These are phyloP conservation scores for Fusarium liriodendri DNA, from an alignment of 2,329 filamentous ascomycete genomes.

Conservation along the genomic window DNA sequence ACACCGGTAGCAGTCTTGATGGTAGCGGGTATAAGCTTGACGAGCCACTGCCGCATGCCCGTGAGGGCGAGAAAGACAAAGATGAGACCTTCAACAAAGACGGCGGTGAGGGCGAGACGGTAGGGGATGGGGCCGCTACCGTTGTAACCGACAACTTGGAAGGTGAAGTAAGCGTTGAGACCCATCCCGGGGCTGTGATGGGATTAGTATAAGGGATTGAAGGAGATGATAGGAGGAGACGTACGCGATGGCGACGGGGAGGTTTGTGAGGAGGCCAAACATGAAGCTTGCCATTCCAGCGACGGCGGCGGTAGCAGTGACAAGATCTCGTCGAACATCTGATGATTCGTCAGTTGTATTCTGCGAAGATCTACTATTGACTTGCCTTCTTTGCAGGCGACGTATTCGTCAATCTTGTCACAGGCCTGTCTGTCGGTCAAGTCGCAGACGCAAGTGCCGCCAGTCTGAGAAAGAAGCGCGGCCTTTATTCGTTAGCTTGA, in stretches of 20 bases:
- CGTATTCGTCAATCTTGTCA: constrained; percentile 57
- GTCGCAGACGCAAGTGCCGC: constrained; percentile 80
- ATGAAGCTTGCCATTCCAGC: constrained; percentile 78
- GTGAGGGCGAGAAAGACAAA: constrained; percentile 73
- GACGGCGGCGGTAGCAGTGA: constrained; percentile 86
- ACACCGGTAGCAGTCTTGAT: constrained; percentile 75
- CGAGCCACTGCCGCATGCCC: constrained; percentile 79
- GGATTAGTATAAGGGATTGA: constrained; percentile 1
- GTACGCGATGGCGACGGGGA: constrained; percentile 65
- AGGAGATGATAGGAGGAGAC: background rate
- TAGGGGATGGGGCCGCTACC: constrained; percentile 69
- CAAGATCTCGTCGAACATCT: constrained; percentile 78
- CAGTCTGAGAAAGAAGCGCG: constrained; percentile 78
- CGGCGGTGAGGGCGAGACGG: constrained; percentile 69
- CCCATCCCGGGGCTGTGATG: constrained; percentile 71
- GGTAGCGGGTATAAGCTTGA: constrained; percentile 72
- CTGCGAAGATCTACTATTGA: background rate
- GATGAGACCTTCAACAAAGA: constrained; percentile 74
- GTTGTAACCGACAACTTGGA: constrained; percentile 72
- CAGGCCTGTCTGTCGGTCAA: constrained; percentile 58
- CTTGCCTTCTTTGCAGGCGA: constrained; percentile 60
- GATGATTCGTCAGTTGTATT: background rate
- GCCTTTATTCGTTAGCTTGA: constrained; percentile 59
- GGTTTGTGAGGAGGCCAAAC: constrained; percentile 85
- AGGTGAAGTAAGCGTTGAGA: constrained; percentile 75